Conservation (phyloP, 805 yeast genomes). For the Lipomyces lipofer region DNA sequence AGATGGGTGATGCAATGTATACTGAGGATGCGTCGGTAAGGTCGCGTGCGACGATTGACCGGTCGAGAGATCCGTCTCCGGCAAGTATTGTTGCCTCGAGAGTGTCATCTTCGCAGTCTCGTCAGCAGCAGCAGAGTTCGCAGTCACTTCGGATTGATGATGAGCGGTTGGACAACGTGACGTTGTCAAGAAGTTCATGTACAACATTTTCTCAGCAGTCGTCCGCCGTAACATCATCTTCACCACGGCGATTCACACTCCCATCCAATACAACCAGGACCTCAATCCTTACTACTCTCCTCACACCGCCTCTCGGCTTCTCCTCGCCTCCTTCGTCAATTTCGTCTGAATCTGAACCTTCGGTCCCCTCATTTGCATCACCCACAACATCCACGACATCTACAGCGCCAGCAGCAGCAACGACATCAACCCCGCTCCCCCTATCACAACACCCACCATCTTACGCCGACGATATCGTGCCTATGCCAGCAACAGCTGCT, state of each 20-base stretch:
- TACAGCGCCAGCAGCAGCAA: not conserved
- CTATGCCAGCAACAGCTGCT: not conserved
- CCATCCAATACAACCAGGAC: not conserved
- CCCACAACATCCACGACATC: not conserved
- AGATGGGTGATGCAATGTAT: no score
- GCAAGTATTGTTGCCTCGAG: not conserved
- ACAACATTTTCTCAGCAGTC: no score
- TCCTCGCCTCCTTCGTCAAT: not conserved
- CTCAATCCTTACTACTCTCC: constrained; percentile 5
- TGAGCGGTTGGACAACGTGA: not conserved
- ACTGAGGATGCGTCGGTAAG: no score
- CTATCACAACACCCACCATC: no score
- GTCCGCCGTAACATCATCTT: no score
- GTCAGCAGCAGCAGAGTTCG: not conserved
- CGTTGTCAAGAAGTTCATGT: not conserved
- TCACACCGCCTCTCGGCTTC: not conserved
- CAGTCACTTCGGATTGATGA: not conserved
- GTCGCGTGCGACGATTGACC: no score
- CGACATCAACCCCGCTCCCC: not conserved
- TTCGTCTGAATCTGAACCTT: no score
- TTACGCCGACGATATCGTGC: no score
- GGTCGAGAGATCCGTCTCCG: no score
- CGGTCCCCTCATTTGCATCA: no score
- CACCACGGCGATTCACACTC: not conserved
- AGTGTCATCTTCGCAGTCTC: not conserved